Evolutionary conservation across 768 basidiomycete genomes (phyloP).

Genomic region (Hypsizygus marmoreus): DNA sequence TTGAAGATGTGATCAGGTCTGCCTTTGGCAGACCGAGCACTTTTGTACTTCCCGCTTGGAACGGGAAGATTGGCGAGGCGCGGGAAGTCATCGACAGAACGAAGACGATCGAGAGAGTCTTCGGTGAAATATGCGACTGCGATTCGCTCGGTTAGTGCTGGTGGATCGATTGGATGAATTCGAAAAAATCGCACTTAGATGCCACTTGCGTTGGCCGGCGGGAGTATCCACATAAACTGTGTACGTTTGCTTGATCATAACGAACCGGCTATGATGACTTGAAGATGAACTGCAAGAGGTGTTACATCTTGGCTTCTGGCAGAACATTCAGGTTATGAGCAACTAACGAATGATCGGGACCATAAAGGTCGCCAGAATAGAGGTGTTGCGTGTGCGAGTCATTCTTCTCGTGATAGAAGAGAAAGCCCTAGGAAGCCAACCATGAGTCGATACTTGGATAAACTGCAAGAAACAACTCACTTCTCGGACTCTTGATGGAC

Average conservation of each 20-base stretch:
- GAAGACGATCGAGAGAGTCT: slow-evolving; percentile 61
- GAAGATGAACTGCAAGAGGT: slow-evolving; percentile 24
- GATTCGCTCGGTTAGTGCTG: slow-evolving; percentile 20
- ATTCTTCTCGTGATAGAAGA: slow-evolving; percentile 80
- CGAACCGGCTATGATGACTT: slow-evolving; percentile 33
- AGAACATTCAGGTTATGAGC: neutral
- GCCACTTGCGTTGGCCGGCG: slow-evolving; percentile 76
- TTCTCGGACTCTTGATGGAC: slow-evolving; percentile 77
- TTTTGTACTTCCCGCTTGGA: slow-evolving; percentile 69
- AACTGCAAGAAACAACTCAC: slow-evolving; percentile 35
- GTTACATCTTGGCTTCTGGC: slow-evolving; percentile 1
- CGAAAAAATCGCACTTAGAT: slow-evolving; percentile 58
- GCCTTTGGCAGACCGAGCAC: slow-evolving; percentile 67
- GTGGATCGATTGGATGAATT: slow-evolving; percentile 1
- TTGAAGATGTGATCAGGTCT: slow-evolving; percentile 54
- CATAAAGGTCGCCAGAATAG: slow-evolving; percentile 50
- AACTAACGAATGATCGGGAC: slow-evolving; percentile 28
- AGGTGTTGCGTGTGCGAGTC: slow-evolving; percentile 45
- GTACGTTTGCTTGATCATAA: slow-evolving; percentile 80
- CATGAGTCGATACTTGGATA: slow-evolving; percentile 7
- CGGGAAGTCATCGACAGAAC: slow-evolving; percentile 66
- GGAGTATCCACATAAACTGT: slow-evolving; percentile 73
- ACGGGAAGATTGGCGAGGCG: slow-evolving; percentile 50
- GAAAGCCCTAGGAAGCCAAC: slow-evolving; percentile 57
- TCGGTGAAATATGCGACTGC: slow-evolving; percentile 81